Evolutionary conservation across 305 asterid genomes (phyloP).

Genomic region (Plantago rigida): DNA sequence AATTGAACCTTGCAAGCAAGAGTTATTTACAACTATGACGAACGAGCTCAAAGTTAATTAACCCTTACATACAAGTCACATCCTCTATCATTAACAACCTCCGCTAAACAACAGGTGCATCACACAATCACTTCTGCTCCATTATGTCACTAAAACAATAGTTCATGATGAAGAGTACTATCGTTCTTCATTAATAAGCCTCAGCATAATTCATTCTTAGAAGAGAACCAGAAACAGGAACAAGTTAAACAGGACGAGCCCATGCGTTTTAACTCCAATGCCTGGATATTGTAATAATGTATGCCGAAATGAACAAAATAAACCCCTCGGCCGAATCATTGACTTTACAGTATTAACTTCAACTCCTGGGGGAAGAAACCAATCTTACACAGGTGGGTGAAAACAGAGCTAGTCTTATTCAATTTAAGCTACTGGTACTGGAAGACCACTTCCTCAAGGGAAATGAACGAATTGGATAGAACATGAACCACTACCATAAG

Average conservation of each 20-base stretch:
- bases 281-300: too few species aligned
- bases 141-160: background rate
- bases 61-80: conserved; percentile 6
- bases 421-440: too few species aligned
- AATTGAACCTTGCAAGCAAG: background rate
- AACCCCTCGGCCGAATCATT: too few species aligned
- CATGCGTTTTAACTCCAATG: too few species aligned
- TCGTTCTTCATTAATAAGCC: background rate
- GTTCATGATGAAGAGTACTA: background rate
- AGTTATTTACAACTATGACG: conserved; percentile 18
- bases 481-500: background rate
- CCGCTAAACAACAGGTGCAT: conserved; percentile 10
- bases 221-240: too few species aligned
- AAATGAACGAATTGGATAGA: background rate
- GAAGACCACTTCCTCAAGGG: too few species aligned
- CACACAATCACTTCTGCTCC: background rate
- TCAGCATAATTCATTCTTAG: too few species aligned
- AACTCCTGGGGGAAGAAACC: too few species aligned
- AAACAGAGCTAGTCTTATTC: background rate
- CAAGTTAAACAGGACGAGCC: too few species aligned
- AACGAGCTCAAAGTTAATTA: conserved; percentile 10
- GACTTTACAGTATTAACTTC: too few species aligned
- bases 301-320: too few species aligned
- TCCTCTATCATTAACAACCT: conserved; percentile 11
- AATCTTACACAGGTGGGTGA: too few species aligned